Conservation (phyloP, 345 rosid species). For the Turritis glabra region DNA sequence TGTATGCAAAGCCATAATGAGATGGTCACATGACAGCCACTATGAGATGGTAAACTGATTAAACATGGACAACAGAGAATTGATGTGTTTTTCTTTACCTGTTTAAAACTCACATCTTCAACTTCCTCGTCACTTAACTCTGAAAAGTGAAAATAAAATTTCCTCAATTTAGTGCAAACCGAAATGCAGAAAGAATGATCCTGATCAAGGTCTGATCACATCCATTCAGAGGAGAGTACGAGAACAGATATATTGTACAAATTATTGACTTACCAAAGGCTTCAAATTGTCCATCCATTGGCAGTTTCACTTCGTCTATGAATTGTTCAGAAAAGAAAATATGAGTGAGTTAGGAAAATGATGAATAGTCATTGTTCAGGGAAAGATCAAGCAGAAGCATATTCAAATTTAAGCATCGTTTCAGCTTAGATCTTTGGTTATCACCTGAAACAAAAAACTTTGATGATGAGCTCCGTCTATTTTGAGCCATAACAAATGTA, state of each 20-base stretch:
- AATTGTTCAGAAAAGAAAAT: conserved; percentile 2
- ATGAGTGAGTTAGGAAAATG: conserved; percentile 22
- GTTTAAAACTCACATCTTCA: conserved; percentile 81
- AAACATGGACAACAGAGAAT: background rate
- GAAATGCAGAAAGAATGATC: too few species aligned
- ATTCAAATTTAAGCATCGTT: background rate
- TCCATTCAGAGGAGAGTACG: too few species aligned
- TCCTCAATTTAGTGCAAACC: too few species aligned
- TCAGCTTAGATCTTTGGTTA: conserved; percentile 15
- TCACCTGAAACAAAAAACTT: conserved; percentile 51
- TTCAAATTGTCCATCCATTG: conserved; percentile 67
- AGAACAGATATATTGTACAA: background rate
- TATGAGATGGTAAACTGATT: background rate
- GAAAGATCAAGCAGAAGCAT: conserved; percentile 6
- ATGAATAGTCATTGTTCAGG: background rate
- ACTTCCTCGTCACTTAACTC: conserved; percentile 80
- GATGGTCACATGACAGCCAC: background rate
- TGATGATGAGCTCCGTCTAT: conserved; percentile 44
- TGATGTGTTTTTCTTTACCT: conserved; percentile 44
- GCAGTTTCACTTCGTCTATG: conserved; percentile 64
- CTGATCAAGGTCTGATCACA: conserved; percentile 12
- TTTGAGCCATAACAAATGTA: conserved; percentile 74
- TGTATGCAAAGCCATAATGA: conserved; percentile 31
- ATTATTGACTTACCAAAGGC: conserved; percentile 60
- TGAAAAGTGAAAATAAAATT: too few species aligned